phyloP scores from a whole-genome alignment of 257 asterid species.

The Ligustrum vulgare region DNA sequence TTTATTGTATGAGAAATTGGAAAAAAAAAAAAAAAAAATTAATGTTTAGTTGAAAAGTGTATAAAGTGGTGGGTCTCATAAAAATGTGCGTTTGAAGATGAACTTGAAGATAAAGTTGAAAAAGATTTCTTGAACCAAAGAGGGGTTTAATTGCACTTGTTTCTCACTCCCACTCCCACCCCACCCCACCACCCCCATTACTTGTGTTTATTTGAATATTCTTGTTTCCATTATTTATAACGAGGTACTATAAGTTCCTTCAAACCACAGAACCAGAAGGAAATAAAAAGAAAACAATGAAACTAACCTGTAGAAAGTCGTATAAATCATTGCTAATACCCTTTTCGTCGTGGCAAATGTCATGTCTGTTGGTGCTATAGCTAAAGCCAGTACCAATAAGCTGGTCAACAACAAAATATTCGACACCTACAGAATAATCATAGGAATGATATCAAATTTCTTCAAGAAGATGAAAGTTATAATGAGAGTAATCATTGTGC shows the following conservation, averaged over 20 bases:
- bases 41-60: too few species aligned
- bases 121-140: too few species aligned
- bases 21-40: too few species aligned
- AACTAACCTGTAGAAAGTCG: constrained; percentile 85
- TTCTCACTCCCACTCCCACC: too few species aligned
- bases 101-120: too few species aligned
- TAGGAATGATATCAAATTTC: constrained; percentile 19
- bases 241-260: constrained; percentile 14
- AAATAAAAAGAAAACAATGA: constrained; percentile 6
- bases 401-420: constrained; percentile 92
- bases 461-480: constrained; percentile 4
- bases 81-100: too few species aligned
- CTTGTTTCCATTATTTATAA: neutral
- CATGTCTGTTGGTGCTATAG: constrained; percentile 77
- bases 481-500: neutral
- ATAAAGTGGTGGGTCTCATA: too few species aligned
- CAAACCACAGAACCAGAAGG: neutral
- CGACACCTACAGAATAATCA: constrained; percentile 66
- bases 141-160: too few species aligned
- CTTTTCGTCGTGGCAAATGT: constrained; percentile 79
- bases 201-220: neutral
- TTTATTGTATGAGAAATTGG: too few species aligned
- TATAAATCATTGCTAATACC: constrained; percentile 92
- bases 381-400: constrained; percentile 98
- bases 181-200: neutral